Base-by-base conservation (phyloP, 2,329 filamentous ascomycete species). In the Hymenoscyphus fraxineus region DNA sequence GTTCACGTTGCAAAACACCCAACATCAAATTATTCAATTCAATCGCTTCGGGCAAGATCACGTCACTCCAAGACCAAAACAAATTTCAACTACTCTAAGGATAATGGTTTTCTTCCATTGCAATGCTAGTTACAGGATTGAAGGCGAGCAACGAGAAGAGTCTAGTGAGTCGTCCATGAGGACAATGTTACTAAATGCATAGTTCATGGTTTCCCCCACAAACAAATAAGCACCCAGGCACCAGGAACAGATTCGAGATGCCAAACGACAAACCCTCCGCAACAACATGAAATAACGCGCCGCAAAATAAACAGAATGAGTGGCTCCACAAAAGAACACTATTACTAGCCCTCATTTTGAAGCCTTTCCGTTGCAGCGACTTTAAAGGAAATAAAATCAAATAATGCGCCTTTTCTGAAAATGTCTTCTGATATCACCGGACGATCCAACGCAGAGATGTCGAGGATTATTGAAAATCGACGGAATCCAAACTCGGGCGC, bases 401-500 rank as follows among this genome's bases (percentile, higher is more conserved):
- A 27, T 10, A 54, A 54, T 19, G 19, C 47, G n/a, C 19, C 15
- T 54, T 27, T 54, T 54, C 19, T 54, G 22, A 19, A 47, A 19
- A 9, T 35, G 35, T 35, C 9, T 35, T 27, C 47, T 54, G 27
- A 7, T 22, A 12, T 19, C 47, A 22, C 47, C 47, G 47, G 47
- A 54, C 47, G 19, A 54, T 54, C 47, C 47, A 54, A 54, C 19
- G 22, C 47, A 19, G 19, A 27, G 19, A 54, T 54, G 47, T 27
- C 1, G n/a, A 22, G 19, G 19, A 27, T 38, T 61, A 55, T 55
- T 32, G 39, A 56, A 56, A 61, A 57, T 32, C 3, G 22, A 19
- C 44, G 47, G 56, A 12, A 31, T 61, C 60, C 60, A 54, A 57
- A 57, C 44, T 40, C 60, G 39, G 56, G 55, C 39, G 40, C 59